Conservation (phyloP, 2,329 filamentous ascomycete genomes). For the Alternaria sp. region DNA sequence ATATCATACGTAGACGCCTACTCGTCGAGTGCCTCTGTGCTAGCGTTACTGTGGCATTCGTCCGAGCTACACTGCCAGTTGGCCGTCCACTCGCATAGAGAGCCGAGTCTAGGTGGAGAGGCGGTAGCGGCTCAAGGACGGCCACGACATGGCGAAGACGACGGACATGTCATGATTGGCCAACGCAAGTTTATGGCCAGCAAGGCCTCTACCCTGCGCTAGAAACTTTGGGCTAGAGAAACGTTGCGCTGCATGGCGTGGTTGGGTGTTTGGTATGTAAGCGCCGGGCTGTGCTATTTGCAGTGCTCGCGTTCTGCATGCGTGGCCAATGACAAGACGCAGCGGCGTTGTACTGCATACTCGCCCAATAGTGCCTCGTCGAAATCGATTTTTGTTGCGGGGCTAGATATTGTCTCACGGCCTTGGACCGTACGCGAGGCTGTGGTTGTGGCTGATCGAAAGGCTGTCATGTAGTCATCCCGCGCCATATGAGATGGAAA, state of each 20-base stretch:
- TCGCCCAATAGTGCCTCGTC: slow-evolving; percentile 37
- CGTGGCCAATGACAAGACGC: slow-evolving; percentile 36
- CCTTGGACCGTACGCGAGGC: slow-evolving; percentile 7
- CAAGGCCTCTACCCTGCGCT: slow-evolving; percentile 29
- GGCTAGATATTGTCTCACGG: slow-evolving; percentile 15
- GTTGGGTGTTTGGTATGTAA: slow-evolving; percentile 44
- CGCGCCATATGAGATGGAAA: slow-evolving; percentile 10
- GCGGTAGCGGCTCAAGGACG: slow-evolving; percentile 45
- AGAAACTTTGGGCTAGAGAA: slow-evolving; percentile 30
- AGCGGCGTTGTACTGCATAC: slow-evolving; percentile 33
- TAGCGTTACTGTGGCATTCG: slow-evolving; percentile 40
- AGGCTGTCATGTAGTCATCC: slow-evolving; percentile 6
- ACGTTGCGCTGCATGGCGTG: slow-evolving; percentile 36
- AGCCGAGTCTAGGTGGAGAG: slow-evolving; percentile 33
- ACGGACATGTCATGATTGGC: slow-evolving; percentile 39
- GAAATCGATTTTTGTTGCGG: slow-evolving; percentile 6
- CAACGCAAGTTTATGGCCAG: slow-evolving; percentile 19
- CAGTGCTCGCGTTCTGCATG: slow-evolving; percentile 30
- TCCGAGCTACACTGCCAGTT: slow-evolving; percentile 39
- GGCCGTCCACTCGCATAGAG: slow-evolving; percentile 41
- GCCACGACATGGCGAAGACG: slow-evolving; percentile 46
- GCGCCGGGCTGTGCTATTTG: slow-evolving; percentile 46
- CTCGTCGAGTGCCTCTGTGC: slow-evolving; percentile 29
- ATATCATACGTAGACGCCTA: slow-evolving; percentile 48
- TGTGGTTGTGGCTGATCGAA: slow-evolving; percentile 9